Base-by-base conservation (phyloP, 75 land plant genomes). In the Adiantum capillusveneris region DNA sequence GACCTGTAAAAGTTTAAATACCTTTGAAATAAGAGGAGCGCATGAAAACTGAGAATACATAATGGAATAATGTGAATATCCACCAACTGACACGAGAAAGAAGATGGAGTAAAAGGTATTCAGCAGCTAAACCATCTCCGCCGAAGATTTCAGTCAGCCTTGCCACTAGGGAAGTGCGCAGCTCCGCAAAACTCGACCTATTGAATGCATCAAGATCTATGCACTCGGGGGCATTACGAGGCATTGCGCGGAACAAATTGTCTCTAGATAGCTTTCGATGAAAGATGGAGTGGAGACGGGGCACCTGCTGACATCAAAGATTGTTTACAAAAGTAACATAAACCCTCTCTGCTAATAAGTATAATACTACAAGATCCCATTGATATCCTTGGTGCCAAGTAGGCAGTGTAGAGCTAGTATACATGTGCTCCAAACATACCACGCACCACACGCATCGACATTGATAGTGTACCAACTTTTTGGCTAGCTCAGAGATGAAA, bases 241-340 rank as follows among this genome's bases (percentile, higher is more conserved):
- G 49, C 49, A 46, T 46, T 46, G 21, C n/a, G 6, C 3, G n/a
- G 49, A 79, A 44, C 31, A 79, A 64, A 39, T 79, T 75, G 29
- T 64, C 50, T 56, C 30, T 42, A 6, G 37, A 56, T 24, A 87
- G 77, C 77, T 83, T 92, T 29, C 84, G 54, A 45, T 60, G 71
- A 51, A 78, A 60, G 11, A 92, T 52, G 62, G 89, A 88, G 60
- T 92, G 97, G 14, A 92, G 70, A 0, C 81, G 85, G n/a, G 97
- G 97, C 9, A 90, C 97, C 97, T 90, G 74, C 19, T 28, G 31
- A 52, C 11, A 17, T n/a, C n/a, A n/a, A n/a, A 51, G 19, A 51
- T 51, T 18, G 53, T 18, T 51, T 39, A 39, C 12, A 39, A 39
- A 39, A 13, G 42, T 13, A 39, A 39, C 7, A 13, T 13, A 7